Base-by-base conservation (phyloP, 225 moss, liverwort and hornwort species). In the Pseudoscleropodium purum region DNA sequence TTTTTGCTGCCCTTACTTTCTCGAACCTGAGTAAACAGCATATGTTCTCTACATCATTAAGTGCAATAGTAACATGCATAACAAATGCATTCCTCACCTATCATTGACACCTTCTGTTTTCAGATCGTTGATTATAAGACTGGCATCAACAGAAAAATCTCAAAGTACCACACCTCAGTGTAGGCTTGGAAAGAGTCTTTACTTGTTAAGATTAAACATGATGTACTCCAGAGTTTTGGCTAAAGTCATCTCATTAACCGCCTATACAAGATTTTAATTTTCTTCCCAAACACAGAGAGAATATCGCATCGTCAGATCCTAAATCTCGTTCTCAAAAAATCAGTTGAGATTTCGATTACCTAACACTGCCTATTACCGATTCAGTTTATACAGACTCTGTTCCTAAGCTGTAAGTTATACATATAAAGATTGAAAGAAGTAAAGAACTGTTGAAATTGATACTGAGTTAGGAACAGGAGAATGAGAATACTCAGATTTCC, bases 1-100 rank as follows among this genome's bases (percentile, higher is more conserved):
- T 84, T 89, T 91, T 95, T 47, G 86, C 89, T 68, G 86, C 90
- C 65, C 87, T 95, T 61, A 93, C 86, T 91, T 91, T 93, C 89
- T 91, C 95, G 18, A 95, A 95, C 83, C 93, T 95, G 90, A 73
- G 49, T 37, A 82, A 70, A 87, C 47, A 92, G 70, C 31, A 65
- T 12, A 74, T 39, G 49, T 18, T 47, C 69, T 83, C 75, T 18
- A 65, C 33, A 75, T 86, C 9, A 69, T 29, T 69, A 57, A 89
- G 85, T 64, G 15, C 54, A 63, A 81, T 41, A 86, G 66, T 36
- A 82, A 43, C 43, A 84, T 59, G 54, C 37, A 75, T 16, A 84
- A 68, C 52, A 85, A 27, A 77, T 41, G 45, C 62, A 62, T 69
- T 56, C 62, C 72, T 67, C 37, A 81, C 37, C 80, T 62, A 75